Evolutionary conservation across 345 rosid genomes (phyloP).

Genomic region (Streptanthus diversifolius): DNA sequence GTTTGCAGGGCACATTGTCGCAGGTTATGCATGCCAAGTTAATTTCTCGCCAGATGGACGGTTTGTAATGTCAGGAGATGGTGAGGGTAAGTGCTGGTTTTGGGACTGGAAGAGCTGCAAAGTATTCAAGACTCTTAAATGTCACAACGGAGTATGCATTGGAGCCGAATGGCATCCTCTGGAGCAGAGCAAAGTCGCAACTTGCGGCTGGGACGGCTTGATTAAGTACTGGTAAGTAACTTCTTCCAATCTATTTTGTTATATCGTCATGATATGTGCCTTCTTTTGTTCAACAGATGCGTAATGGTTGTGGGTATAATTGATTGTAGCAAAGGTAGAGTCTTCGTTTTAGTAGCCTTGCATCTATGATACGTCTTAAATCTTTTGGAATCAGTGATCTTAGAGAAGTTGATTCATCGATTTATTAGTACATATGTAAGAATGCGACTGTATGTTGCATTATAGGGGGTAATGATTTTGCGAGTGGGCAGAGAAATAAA

Average conservation of each 20-base stretch:
- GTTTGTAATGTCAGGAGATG: constrained; percentile 99
- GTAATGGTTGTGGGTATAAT: not conserved
- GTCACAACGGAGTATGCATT: constrained; percentile 91
- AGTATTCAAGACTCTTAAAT: constrained; percentile 83
- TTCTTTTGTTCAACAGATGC: not conserved
- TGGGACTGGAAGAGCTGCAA: constrained; percentile 99
- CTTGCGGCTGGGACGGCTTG: constrained; percentile 99
- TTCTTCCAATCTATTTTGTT: not conserved
- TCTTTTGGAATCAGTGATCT: not conserved
- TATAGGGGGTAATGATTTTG: not conserved
- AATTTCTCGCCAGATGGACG: constrained; percentile 98
- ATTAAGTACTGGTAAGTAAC: constrained; percentile 86
- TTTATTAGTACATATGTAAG: not conserved
- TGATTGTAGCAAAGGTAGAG: constrained; percentile 2
- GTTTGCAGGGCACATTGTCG: constrained; percentile 90
- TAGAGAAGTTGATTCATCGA: not conserved
- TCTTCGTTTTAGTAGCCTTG: not conserved
- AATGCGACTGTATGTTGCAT: not conserved
- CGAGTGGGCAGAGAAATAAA: not conserved
- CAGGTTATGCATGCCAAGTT: constrained; percentile 98
- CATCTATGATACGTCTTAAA: not conserved
- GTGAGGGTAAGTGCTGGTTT: constrained; percentile 99
- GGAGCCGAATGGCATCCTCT: constrained; percentile 95
- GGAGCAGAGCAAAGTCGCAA: constrained; percentile 97
- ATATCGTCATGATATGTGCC: not conserved